Evolutionary conservation across 108 stramenopile species (phyloP), one percentile per base, ranked within the genome.

Genomic region (Nannochloropsis granulata): DNA sequence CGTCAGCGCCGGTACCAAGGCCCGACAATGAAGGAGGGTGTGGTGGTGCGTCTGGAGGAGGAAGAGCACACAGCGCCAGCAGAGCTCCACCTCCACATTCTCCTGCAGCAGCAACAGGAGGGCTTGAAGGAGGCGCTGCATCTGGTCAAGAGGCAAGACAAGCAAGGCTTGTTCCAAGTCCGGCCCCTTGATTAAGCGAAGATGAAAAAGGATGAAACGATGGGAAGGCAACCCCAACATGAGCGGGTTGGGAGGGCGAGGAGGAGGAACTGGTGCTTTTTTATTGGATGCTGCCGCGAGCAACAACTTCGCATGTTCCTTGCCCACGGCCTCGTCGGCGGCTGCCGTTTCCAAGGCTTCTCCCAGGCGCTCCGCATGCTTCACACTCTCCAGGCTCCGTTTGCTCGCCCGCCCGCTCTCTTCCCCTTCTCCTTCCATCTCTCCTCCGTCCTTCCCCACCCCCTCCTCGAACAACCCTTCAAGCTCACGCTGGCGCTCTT

Each of bases 111-210:
- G 80, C 79, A 79, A 78, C 23, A 44, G 78, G 21, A 87, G 86
- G 56, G 44, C 83, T 8, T 23, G 26, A 7, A 82, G 82, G 13
- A 87, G 42, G 71, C 25, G 44, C 45, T 87, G 82, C 80, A 87
- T 82, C 24, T 83, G 86, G 56, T 71, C 56, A 0, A 97, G 71
- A 0, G 98, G 94, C 14, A 97, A 91, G 34, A 97, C 91, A 21
- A 97, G 92, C 81, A 98, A 84, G 21, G 94, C 94, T 82, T 94
- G 95, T 89, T 98, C 98, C 79, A 97, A 86, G 81, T 98, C 96
- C 14, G 94, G 93, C 78, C 79, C 79, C 44, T 91, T 93, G 90
- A 94, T 94, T 81, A 96, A 85, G 19, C 92, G 90, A 81, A 89
- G 92, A 45, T 23, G 26, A 43, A 26, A 25, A 3, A 96, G 89